Evolutionary conservation across 2,329 filamentous ascomycete genomes (phyloP), one percentile per base, ranked within the genome.

Genomic region (Fusarium drepaniforme): DNA sequence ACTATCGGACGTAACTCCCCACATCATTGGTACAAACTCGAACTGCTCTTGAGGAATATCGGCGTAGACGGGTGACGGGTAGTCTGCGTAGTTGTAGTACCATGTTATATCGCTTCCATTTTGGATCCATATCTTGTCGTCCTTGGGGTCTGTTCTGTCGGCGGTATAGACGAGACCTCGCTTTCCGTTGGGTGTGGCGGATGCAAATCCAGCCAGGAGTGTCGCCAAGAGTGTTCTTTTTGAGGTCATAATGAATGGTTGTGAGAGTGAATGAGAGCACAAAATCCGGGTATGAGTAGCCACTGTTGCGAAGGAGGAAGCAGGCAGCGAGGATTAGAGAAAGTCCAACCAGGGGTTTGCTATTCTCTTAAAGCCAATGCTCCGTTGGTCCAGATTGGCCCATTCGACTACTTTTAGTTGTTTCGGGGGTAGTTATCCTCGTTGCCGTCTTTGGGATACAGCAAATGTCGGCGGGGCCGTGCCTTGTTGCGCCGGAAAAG

Each of bases 21-120:
- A 96, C 70, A 95, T 89, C 93, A 95, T 95, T 61, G 94, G 94
- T 2, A 96, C 91, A 82, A 94, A 97, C 81, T 94, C 88, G 76
- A 96, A 90, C 16, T 87, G 82, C 16, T 85, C 84, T 76, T 92
- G 89, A 0, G 87, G 77, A 35, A 86, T 78, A 60, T 86, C 82
- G 46, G 82, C 74, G 79, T 88, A 92, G 49, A 84, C 84, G 0
- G 86, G 72, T 0, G 91, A 90, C 1, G 93, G 93, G 5, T 82
- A 80, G 23, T 86, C 79, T 30, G 84, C 83, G 82, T 96, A 97
- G 85, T 96, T 96, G 88, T 96, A 97, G 86, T 97, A 97, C 94
- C 94, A 97, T 4, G 91, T 93, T 66, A 96, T 83, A 49, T 91
- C 89, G 21, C 88, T 90, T 42, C 85, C 86, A 8, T 84, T 63